Base-by-base conservation (phyloP, 495 filamentous ascomycete species). In the Immersiella caudata region DNA sequence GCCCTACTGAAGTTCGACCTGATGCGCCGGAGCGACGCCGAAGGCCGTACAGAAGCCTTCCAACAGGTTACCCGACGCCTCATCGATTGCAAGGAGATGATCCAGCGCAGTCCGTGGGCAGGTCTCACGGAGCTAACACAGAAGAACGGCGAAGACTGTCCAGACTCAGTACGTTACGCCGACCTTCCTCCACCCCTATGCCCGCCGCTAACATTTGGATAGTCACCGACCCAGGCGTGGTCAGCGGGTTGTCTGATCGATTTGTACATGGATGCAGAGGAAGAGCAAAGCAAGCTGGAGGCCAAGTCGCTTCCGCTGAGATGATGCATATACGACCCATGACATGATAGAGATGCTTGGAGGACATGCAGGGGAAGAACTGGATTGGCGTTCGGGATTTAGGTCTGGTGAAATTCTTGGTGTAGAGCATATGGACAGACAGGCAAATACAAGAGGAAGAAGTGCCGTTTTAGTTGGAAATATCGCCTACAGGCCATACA, bases 141-240 rank as follows among this genome's bases (percentile, higher is more conserved):
- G 76, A 90, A 93, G 83, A 84, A 88, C 73, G 96, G 96, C 11
- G 87, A 87, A 68, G 82, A 89, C 67, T 99, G 96, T 78, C 77
- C 75, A 18, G 96, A 99, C 78, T 98, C 95, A 75, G 92, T 94
- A 80, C 80, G 90, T 86, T 63, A 57, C 29, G 29, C 29, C 36
- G 57, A 60, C 59, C 35, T 27, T 54, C 18, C 26, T 26, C 1
- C 8, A n/a, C 9, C 46, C 6, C 1, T 51, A 46, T n/a, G 0
- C 14, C 0, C 16, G 35, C 5, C 64, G 26, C 73, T 75, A 64
- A 73, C 66, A 35, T 12, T 26, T 14, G 24, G 26, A 56, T 61
- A 92, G 89, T 94, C 89, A 29, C 95, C 95, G 18, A 97, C 94
- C 1, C 95, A 99, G 75, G 90, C 94, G 11, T 99, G 95, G 95